Conservation (phyloP, 2,329 filamentous ascomycete species). For the Chaetomium sp. region DNA sequence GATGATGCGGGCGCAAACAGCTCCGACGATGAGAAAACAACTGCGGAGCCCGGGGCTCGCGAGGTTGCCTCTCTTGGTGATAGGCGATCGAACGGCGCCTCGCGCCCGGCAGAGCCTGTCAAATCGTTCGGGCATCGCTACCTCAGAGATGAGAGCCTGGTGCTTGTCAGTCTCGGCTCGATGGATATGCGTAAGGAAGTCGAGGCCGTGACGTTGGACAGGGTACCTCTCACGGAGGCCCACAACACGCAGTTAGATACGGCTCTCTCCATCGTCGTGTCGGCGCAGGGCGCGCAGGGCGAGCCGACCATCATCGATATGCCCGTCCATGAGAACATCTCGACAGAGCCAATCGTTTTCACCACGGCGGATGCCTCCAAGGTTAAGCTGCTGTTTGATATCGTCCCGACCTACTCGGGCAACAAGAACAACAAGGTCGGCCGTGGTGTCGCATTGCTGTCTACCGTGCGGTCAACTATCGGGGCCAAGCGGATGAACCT, state of each 20-base stretch:
- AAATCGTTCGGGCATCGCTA: conserved; percentile 98
- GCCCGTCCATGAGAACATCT: conserved; percentile 89
- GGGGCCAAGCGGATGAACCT: conserved; percentile 87
- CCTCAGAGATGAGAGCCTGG: conserved; percentile 82
- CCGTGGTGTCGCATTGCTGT: conserved; percentile 83
- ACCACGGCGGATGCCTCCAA: conserved; percentile 74
- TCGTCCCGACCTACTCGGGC: conserved; percentile 92
- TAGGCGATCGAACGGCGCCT: conserved; percentile 54
- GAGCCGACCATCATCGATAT: conserved; percentile 89
- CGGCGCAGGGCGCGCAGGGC: conserved; percentile 79
- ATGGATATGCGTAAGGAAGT: conserved; percentile 88
- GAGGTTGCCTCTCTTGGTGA: conserved; percentile 64
- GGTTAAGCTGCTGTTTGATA: conserved; percentile 90
- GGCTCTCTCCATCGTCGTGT: conserved; percentile 86
- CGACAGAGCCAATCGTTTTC: conserved; percentile 91
- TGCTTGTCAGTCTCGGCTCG: conserved; percentile 88
- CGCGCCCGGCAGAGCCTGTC: conserved; percentile 70
- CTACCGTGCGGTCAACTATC: conserved; percentile 78
- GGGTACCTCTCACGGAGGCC: conserved; percentile 82
- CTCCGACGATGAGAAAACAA: conserved; percentile 36
- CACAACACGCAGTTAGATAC: conserved; percentile 94
- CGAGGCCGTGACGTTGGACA: conserved; percentile 82
- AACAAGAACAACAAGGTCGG: conserved; percentile 87
- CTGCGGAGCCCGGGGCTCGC: conserved; percentile 47
- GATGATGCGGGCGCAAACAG: conserved; percentile 39